Evolutionary conservation across 1,284 basidiomycete species (phyloP), one percentile per base, ranked within the genome.

Genomic region (Porphyrellus sp.): DNA sequence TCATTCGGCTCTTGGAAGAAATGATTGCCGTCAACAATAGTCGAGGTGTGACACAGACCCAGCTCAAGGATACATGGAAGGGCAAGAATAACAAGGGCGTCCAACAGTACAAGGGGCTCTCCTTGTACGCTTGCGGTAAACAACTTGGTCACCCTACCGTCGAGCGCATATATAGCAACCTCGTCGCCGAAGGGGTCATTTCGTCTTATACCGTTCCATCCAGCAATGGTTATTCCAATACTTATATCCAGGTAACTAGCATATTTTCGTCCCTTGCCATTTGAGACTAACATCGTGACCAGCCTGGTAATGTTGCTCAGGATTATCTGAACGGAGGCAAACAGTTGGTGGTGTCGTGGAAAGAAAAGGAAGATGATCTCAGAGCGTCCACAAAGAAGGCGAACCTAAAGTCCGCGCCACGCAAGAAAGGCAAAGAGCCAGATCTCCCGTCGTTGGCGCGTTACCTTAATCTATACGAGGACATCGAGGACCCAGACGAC

Each of bases 91-190:
- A 61, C 47, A 73, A 61, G 23, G 66, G 70, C 30, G 76, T 78
- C 5, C 71, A 88, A 53, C 70, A 68, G 23, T 72, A 76, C 37
- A 79, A 75, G 44, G 73, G 77, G 0, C 77, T 80, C 16, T 60
- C 74, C 2, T 63, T 74, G 30, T 83, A 80, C 58, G 90, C 85
- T 1, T 73, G 72, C 6, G 87, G 85, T 18, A 74, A 73, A 35
- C 58, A 73, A 20, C 53, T 86, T 35, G 65, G 73, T 5, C 70
- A 72, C 11, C 76, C 80, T 30, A 73, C 83, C 24, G 58, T 79
- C 20, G 86, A 91, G 34, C 79, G 86, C 15, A 77, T 91, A 59
- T 77, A 85, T 56, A 75, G 74, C 31, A 56, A 55, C 24, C 74
- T 92, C 11, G 57, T 77, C 12, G 65, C 70, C 30, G 63, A 77